Conservation (phyloP, 306 rosid genomes). For the Urtica urens region DNA sequence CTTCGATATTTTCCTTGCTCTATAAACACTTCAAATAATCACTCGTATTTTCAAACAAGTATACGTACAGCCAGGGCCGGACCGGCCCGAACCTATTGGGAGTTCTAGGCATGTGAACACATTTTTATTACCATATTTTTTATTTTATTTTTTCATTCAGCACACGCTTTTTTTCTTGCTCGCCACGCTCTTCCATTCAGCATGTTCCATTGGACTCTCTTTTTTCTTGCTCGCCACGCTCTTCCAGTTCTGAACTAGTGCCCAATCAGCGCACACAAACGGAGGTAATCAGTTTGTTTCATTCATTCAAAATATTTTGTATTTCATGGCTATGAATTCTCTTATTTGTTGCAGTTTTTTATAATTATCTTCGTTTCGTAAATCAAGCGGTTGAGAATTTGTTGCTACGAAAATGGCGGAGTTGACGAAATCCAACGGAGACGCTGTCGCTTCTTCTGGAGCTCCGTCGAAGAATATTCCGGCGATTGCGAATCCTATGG, state of each 20-base stretch:
- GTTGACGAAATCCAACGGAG: constrained; percentile 28
- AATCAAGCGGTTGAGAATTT: constrained; percentile 15
- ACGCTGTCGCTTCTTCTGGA: constrained; percentile 3
- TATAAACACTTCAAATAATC: constrained; percentile 15
- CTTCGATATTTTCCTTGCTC: constrained; percentile 47
- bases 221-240: background rate
- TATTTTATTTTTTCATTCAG: background rate
- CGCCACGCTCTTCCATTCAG: no score
- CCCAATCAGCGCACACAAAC: no score
- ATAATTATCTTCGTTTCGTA: background rate
- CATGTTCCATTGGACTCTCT: background rate
- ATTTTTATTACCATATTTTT: constrained; percentile 33
- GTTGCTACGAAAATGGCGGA: constrained; percentile 40
- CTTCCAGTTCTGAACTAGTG: constrained; percentile 1
- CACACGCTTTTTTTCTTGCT: background rate
- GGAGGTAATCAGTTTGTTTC: no score
- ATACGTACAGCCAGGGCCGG: constrained; percentile 10
- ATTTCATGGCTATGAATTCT: background rate
- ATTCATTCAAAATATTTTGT: background rate
- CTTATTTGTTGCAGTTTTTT: background rate
- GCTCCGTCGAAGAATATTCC: constrained; percentile 42
- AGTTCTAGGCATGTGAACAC: no score
- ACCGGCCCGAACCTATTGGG: no score
- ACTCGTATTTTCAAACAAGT: constrained; percentile 3
- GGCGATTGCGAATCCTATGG: constrained; percentile 62